Percentiles rank a stretch among this genome's conserved stretches.
Evolutionary conservation across 202 grass and related monocot species (phyloP).

Genomic region (Dendrocalamus latiflorus): DNA sequence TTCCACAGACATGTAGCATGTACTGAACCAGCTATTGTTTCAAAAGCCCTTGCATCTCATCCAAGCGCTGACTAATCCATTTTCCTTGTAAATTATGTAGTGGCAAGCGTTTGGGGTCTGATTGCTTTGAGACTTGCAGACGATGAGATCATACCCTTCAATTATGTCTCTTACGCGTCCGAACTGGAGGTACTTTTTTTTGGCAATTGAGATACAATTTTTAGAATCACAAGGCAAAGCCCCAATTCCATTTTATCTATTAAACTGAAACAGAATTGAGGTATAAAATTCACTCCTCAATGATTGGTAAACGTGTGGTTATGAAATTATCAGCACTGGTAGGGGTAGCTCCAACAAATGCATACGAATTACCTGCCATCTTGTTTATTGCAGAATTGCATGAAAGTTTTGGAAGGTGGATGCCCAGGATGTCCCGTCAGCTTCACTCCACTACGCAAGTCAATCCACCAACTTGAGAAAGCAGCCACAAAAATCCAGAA

Average conservation of each 20-base stretch:
- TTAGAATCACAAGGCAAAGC: background rate
- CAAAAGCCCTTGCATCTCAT: background rate
- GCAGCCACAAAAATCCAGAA: slow-evolving; percentile 38
- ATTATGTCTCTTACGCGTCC: slow-evolving; percentile 41
- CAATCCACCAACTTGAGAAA: slow-evolving; percentile 47
- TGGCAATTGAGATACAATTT: background rate
- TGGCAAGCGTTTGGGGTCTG: slow-evolving; percentile 65
- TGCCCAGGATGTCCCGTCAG: slow-evolving; percentile 33
- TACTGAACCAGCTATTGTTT: slow-evolving; percentile 13
- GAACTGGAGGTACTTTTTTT: slow-evolving; percentile 38
- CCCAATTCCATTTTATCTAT: background rate
- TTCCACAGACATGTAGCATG: slow-evolving; percentile 76
- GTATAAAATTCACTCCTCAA: background rate
- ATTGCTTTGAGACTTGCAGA: slow-evolving; percentile 71
- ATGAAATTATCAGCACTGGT: background rate
- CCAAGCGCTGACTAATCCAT: background rate
- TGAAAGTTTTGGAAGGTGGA: slow-evolving; percentile 26
- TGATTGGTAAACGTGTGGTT: background rate
- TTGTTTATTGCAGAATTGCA: slow-evolving; percentile 31
- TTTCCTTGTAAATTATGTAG: slow-evolving; percentile 19
- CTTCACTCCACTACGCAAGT: slow-evolving; percentile 49
- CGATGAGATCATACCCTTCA: slow-evolving; percentile 64
- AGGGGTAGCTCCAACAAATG: background rate
- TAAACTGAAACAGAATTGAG: background rate
- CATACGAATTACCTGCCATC: background rate